These are phyloP conservation scores for Tricholoma sp. DNA, from an alignment of 768 basidiomycete species.

Conservation along the genomic window DNA sequence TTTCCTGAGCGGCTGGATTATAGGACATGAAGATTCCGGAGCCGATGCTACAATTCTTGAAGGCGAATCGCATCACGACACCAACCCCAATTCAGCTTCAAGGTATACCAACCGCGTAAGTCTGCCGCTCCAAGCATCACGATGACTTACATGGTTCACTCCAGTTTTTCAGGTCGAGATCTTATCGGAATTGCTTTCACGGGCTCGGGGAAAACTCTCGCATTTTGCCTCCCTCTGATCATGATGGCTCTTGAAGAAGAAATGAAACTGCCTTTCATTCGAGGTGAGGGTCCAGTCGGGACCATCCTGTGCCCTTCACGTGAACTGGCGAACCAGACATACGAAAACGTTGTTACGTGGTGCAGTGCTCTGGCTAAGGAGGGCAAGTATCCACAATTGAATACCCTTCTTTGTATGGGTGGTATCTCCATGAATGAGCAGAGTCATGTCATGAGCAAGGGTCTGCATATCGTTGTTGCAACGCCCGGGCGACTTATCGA, in stretches of 20 bases:
- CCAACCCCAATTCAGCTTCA: slow-evolving; percentile 98
- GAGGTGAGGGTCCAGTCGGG: slow-evolving; percentile 97
- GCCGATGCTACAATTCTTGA: slow-evolving; percentile 76
- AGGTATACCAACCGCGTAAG: slow-evolving; percentile 93
- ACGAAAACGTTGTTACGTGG: slow-evolving; percentile 90
- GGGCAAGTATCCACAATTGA: slow-evolving; percentile 78
- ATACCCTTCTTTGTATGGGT: slow-evolving; percentile 90
- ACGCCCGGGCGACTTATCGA: slow-evolving; percentile 97
- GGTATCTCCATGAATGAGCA: slow-evolving; percentile 99
- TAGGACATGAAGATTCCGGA: slow-evolving; percentile 99
- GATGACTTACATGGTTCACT: slow-evolving; percentile 15
- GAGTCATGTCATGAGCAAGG: slow-evolving; percentile 83
- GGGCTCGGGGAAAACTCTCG: slow-evolving; percentile 97
- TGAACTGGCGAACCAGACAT: slow-evolving; percentile 95
- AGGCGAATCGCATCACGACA: slow-evolving; percentile 73
- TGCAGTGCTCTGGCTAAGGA: slow-evolving; percentile 75
- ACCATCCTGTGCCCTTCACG: slow-evolving; percentile 95
- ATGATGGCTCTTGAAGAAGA: slow-evolving; percentile 97
- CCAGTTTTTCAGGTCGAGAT: slow-evolving; percentile 90
- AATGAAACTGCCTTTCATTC: slow-evolving; percentile 78
- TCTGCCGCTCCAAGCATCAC: slow-evolving; percentile 3
- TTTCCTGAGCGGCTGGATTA: slow-evolving; percentile 4
- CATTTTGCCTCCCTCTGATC: slow-evolving; percentile 95
- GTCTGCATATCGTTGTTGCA: slow-evolving; percentile 93
- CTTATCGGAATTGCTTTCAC: slow-evolving; percentile 99